Percentiles rank a stretch among this genome's conserved stretches.
phyloP scores from a whole-genome alignment of 192 early-diverging fungal genomes.

The Backusella mclennaniae region DNA sequence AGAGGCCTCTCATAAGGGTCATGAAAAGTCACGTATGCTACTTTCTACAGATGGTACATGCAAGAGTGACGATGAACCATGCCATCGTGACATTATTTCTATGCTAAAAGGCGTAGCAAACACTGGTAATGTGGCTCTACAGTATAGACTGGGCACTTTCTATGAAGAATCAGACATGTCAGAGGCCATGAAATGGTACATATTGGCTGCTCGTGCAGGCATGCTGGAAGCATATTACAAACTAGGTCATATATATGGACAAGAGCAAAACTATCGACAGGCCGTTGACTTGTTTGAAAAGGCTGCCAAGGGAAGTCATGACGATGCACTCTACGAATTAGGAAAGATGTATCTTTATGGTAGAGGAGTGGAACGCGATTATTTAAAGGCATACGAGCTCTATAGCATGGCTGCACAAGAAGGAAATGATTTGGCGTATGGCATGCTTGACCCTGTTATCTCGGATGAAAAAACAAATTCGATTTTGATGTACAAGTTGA shows the following conservation, averaged over 20 bases:
- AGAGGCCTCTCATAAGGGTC: not conserved
- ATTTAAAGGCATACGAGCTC: not conserved
- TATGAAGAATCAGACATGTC: not conserved
- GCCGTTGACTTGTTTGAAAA: slow-evolving; percentile 20
- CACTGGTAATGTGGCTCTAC: not conserved
- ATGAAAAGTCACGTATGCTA: not conserved
- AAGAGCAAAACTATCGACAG: slow-evolving; percentile 23
- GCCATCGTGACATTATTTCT: not conserved
- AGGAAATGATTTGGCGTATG: not conserved
- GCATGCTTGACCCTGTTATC: not conserved
- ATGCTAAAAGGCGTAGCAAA: not conserved
- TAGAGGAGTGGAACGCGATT: not conserved
- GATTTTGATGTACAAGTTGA: not conserved
- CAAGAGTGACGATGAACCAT: no score
- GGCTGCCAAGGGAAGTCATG: slow-evolving; percentile 15
- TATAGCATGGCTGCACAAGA: not conserved
- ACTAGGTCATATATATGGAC: slow-evolving; percentile 21
- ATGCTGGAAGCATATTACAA: not conserved
- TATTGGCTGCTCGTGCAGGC: not conserved
- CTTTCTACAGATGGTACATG: not conserved
- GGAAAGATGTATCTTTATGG: not conserved
- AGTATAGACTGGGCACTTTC: not conserved
- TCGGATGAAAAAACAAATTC: not conserved
- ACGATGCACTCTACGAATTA: slow-evolving; percentile 15
- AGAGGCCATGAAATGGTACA: not conserved